Evolutionary conservation across 2,329 filamentous ascomycete species (phyloP).

Genomic region (Aspergillus cejpii): DNA sequence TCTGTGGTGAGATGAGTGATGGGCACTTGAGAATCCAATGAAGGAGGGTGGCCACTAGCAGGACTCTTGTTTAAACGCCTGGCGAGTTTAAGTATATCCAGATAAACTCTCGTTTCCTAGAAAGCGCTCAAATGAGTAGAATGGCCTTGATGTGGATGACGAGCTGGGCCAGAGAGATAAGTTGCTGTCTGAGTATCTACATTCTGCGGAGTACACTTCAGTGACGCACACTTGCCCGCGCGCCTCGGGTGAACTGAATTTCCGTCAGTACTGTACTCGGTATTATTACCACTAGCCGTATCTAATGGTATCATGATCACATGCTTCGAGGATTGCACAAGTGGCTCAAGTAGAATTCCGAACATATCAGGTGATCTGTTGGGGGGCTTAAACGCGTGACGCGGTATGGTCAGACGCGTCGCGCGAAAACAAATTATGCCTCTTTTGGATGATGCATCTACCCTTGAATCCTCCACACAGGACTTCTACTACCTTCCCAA

Average conservation of each 20-base stretch:
- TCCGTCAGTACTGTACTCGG: not conserved
- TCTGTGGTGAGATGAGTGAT: slow-evolving; percentile 9
- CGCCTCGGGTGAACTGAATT: not conserved
- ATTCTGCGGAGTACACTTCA: too few relatives aligned
- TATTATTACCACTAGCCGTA: slow-evolving; percentile 2
- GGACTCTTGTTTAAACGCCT: too few relatives aligned
- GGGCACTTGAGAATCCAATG: not conserved
- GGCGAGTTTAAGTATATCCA: too few relatives aligned
- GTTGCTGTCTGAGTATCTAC: too few relatives aligned
- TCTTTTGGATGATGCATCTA: slow-evolving; percentile 10
- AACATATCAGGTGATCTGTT: slow-evolving; percentile 1
- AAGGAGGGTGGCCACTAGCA: not conserved
- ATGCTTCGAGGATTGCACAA: too few relatives aligned
- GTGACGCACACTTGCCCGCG: slow-evolving; percentile 10
- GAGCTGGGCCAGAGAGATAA: too few relatives aligned
- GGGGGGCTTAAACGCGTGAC: slow-evolving; percentile 3
- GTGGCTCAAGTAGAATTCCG: too few relatives aligned
- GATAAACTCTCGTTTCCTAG: too few relatives aligned
- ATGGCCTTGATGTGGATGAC: too few relatives aligned
- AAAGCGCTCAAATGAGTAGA: too few relatives aligned
- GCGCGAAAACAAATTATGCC: slow-evolving; percentile 16
- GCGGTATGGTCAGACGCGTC: slow-evolving; percentile 7
- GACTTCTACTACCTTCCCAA: not conserved
- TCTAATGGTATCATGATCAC: not conserved
- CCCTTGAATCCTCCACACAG: not conserved